Evolutionary conservation across 1,139 yeast genomes (phyloP).

Genomic region (Eremothecium cymbalariae): DNA sequence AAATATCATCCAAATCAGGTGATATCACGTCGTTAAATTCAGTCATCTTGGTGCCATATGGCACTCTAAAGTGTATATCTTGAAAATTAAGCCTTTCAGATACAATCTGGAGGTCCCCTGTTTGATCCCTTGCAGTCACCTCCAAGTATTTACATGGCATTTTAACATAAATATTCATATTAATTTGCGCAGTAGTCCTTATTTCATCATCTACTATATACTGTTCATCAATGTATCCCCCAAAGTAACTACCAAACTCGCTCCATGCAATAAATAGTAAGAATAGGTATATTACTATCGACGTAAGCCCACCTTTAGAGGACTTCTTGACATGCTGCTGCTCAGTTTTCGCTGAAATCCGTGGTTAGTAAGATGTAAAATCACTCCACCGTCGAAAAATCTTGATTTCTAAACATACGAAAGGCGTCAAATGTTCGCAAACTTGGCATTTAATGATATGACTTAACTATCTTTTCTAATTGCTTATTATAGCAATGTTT

Average conservation of each 20-base stretch:
- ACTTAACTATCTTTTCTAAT: no score
- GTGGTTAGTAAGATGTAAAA: neutral
- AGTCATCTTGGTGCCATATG: slow-evolving; percentile 40
- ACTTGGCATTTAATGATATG: slow-evolving; percentile 30
- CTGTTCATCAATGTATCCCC: slow-evolving; percentile 74
- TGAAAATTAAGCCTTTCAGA: slow-evolving; percentile 63
- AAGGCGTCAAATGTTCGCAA: slow-evolving; percentile 78
- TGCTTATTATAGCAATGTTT: neutral
- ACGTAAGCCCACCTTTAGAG: slow-evolving; percentile 68
- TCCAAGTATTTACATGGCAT: slow-evolving; percentile 76
- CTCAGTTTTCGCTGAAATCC: slow-evolving; percentile 60
- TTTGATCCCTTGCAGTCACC: slow-evolving; percentile 68
- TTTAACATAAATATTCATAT: slow-evolving; percentile 71
- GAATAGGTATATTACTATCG: slow-evolving; percentile 52
- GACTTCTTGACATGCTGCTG: slow-evolving; percentile 69
- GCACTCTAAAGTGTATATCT: slow-evolving; percentile 51
- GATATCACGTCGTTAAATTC: slow-evolving; percentile 45
- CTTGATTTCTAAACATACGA: slow-evolving; percentile 45
- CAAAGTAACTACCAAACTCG: slow-evolving; percentile 79
- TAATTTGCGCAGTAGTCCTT: slow-evolving; percentile 54
- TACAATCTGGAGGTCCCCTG: slow-evolving; percentile 72
- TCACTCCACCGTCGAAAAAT: no score
- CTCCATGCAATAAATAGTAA: slow-evolving; percentile 69
- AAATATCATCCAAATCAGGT: slow-evolving; percentile 57
- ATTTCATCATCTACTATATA: slow-evolving; percentile 65